Base-by-base conservation (phyloP, 2,329 filamentous ascomycete species). In the Pseudofabraea citricarpa region DNA sequence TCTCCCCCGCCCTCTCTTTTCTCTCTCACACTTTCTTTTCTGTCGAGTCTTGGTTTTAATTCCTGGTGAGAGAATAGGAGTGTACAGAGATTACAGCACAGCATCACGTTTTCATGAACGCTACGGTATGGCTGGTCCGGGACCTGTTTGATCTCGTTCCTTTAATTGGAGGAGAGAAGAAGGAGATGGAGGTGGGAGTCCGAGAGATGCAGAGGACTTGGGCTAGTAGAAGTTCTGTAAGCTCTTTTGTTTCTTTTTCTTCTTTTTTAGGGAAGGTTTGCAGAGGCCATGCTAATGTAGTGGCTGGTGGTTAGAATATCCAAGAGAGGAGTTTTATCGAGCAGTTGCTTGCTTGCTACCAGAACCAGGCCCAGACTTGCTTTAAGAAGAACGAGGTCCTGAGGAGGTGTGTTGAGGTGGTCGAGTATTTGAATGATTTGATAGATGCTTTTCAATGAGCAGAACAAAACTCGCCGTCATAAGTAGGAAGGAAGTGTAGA, bases 371-470 rank as follows among this genome's bases (percentile, higher is more conserved):
- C 15, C 35, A 54, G 12, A 43, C 47, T 3, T 63, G 59, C 47
- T 62, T 60, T 47, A 48, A 44, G 13, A 55, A 55, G 36, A 57
- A 57, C 16, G 59, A 62, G 47, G 57, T 63, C 16, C 26, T 63
- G 37, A 55, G 52, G 37, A 49, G 55, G 22, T 56, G 55, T 42
- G 56, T 63, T 7, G 60, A 63, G 52, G 47, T 63, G 15, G 60
- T 63, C 41, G 60, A 63, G 48, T 61, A 55, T 40, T 32, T 63
- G 46, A 63, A 63, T 51, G 58, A 60, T 44, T 49, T 63, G 40
- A 51, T 60, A 31, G 60, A 62, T 51, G 36, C 36, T 19, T 60
- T 60, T 46, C n/a, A n/a, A n/a, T n/a, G n/a, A n/a, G n/a, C n/a
- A n/a, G n/a, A n/a, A n/a, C n/a, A n/a, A n/a, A n/a, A n/a, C n/a